Evolutionary conservation across 306 rosid species (phyloP), one percentile per base, ranked within the genome.

Genomic region (Inga oerstediana): DNA sequence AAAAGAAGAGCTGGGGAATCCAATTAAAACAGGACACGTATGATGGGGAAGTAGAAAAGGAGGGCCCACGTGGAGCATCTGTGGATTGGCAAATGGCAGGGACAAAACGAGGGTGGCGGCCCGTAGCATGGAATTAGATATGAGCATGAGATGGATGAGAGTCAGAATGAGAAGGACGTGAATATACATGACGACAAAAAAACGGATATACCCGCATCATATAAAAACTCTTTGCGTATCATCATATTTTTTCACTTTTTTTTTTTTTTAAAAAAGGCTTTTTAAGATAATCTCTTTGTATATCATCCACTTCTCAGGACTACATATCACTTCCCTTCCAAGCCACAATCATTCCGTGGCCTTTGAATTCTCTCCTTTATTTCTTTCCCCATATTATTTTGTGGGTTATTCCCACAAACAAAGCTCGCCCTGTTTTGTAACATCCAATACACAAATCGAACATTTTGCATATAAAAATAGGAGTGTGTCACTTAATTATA

Each of bases 311-410:
- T 46, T 49, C 11, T 49, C 24, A 73, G 34, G 43, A 45, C 64
- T 46, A 15, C 67, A 73, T 24, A 13, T 24, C 16, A 1, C 58
- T 72, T 45, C 41, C 41, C 59, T 51, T 30, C 20, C 15, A 8
- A 13, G 64, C 64, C 78, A 52, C 64, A 49, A 51, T 1, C 78
- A 52, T 32, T 35, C 22, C 48, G 49, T 75, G 79, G 67, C 67
- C 67, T 54, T 19, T 11, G 5, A 34, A 34, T 52, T 27, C 41
- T 75, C 34, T 75, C 1, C 7, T 5, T 13, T 32, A 0, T 52
- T 10, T 24, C n/a, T 24, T 59, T 22, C 30, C 66, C 0, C 66
- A 3, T 59, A 16, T 32, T 8, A 49, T n/a, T 74, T 75, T 0
- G 39, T 20, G 19, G 79, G 20, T 52, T n/a, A 22, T 69, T 39